Base-by-base conservation (phyloP, 371 early-diverging fungal genomes). In the Encephalitozoon hellem region DNA sequence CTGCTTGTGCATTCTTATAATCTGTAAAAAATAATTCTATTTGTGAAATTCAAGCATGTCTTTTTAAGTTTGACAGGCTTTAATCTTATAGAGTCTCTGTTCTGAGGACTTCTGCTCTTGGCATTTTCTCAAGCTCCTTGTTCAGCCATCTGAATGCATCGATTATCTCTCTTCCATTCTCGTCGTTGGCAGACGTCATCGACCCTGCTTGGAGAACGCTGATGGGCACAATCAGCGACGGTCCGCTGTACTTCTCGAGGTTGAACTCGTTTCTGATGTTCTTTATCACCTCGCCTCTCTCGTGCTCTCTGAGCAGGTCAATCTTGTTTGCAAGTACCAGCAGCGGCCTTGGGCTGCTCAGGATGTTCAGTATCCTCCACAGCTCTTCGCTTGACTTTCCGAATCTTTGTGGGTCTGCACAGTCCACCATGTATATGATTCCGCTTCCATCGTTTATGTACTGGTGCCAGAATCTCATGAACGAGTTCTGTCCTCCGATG, bases 351-450 rank as follows among this genome's bases (percentile, higher is more conserved):
- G 55, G 64, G 12, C 76, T 73, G 51, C 41, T 72, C 59, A 59
- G 34, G 34, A 30, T 38, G 1, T 82, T 69, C 21, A 82, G 59
- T 12, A 85, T 76, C 54, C 65, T 77, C 76, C 67, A 63, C 15
- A 85, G 72, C 49, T 73, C 83, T 4, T 92, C 90, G 69, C 89
- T 90, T 41, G 95, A 92, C 80, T 92, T 90, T 74, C 79, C 84
- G 83, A 92, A 89, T 86, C 94, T 91, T 54, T 92, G 91, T 71
- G 89, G 89, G 86, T 95, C 94, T 81, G 90, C 91, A 82, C 90
- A 89, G 83, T 95, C 95, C 55, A 94, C 91, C 30, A 95, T 93
- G 83, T 91, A 95, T 78, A 95, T 91, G 72, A 95, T 90, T 26
- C 86, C 87, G 39, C 74, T 75, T n/a, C 82, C 69, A 12, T 49